These are phyloP conservation scores for Sicyos baderoa DNA, from an alignment of 306 rosid genomes.

Conservation along the genomic window DNA sequence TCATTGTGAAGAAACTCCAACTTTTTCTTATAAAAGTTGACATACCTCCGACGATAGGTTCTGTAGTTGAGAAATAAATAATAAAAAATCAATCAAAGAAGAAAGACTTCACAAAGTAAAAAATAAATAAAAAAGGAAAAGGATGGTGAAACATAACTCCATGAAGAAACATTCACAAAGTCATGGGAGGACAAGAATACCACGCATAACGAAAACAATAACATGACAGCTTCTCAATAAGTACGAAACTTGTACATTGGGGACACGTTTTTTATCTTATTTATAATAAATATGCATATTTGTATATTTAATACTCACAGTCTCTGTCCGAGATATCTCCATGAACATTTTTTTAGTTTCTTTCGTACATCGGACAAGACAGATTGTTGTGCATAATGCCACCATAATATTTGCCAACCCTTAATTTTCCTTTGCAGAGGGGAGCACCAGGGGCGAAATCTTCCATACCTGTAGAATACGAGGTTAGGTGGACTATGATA, in stretches of 20 bases:
- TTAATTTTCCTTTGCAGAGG: slow-evolving; percentile 43
- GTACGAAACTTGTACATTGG: not conserved
- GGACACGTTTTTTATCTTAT: not conserved
- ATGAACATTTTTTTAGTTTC: slow-evolving; percentile 72
- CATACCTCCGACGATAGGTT: slow-evolving; percentile 66
- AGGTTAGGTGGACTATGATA: not conserved
- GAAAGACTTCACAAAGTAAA: slow-evolving; percentile 14
- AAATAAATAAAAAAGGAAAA: not conserved
- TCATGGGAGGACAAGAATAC: not conserved
- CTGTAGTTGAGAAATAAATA: slow-evolving; percentile 35
- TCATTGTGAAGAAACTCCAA: slow-evolving; percentile 70
- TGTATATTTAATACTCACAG: slow-evolving; percentile 31
- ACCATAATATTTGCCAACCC: slow-evolving; percentile 80
- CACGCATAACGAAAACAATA: not conserved
- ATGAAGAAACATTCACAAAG: not conserved
- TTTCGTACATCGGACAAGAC: slow-evolving; percentile 73
- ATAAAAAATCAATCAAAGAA: slow-evolving; percentile 3
- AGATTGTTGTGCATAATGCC: slow-evolving; percentile 90
- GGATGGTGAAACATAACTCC: not conserved
- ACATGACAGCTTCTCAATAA: not conserved
- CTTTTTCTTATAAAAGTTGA: slow-evolving; percentile 65
- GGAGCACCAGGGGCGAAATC: slow-evolving; percentile 78
- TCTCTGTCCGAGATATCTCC: slow-evolving; percentile 80
- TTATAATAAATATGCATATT: not conserved
- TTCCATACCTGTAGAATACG: slow-evolving; percentile 58